Conservation (phyloP, 2,329 filamentous ascomycete genomes). For the Hymenoscyphus fructigenus region DNA sequence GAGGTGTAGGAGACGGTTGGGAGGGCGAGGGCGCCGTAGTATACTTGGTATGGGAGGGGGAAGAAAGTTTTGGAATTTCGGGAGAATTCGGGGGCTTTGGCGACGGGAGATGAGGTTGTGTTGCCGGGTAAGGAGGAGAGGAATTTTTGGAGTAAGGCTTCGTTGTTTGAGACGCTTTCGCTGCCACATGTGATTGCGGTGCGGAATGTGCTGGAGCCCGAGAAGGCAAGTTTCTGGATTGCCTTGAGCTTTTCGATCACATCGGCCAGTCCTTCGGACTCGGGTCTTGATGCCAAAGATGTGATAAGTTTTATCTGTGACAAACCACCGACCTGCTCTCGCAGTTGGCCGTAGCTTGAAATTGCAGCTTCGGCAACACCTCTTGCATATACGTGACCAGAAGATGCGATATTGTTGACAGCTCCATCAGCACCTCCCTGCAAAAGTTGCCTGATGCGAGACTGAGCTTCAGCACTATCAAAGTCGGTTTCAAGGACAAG, state of each 20-base stretch:
- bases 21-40: conserved; percentile 82
- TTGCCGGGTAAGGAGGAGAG: conserved; percentile 57
- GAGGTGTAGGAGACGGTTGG: conserved; percentile 83
- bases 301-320: conserved; percentile 85
- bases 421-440: conserved; percentile 86
- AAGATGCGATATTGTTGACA: conserved; percentile 86
- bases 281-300: conserved; percentile 69
- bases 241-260: conserved; percentile 80
- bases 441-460: conserved; percentile 81
- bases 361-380: conserved; percentile 80
- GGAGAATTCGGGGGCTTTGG: conserved; percentile 37
- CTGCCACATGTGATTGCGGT: conserved; percentile 82
- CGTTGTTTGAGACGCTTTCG: conserved; percentile 70
- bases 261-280: conserved; percentile 68
- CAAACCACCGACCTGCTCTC: conserved; percentile 86
- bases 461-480: conserved; percentile 74
- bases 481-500: conserved; percentile 89
- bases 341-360: conserved; percentile 67
- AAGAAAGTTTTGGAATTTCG: conserved; percentile 78
- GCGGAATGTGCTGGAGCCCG: conserved; percentile 66
- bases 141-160: conserved; percentile 69
- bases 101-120: conserved; percentile 40
- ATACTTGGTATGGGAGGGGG: conserved; percentile 93
- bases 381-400: conserved; percentile 84
- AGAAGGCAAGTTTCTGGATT: conserved; percentile 78